These are phyloP conservation scores for Rubia occidens DNA, from an alignment of 305 asterid genomes.

Conservation along the genomic window DNA sequence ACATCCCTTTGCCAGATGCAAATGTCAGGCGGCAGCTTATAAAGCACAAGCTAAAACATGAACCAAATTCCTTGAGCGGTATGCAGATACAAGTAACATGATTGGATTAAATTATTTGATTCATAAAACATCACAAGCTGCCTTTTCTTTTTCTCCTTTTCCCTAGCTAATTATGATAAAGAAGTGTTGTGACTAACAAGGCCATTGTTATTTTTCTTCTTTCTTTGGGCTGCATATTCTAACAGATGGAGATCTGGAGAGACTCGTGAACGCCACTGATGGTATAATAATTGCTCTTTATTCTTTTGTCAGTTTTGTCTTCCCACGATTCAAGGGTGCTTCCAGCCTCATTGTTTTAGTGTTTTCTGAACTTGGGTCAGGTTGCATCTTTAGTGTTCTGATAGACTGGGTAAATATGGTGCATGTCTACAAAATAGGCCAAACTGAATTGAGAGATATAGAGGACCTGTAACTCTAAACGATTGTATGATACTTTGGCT, in stretches of 20 bases:
- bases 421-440: background rate
- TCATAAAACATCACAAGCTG: background rate
- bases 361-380: background rate
- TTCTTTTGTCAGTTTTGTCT: background rate
- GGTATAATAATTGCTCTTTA: constrained; percentile 35
- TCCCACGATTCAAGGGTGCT: background rate
- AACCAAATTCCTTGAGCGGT: constrained; percentile 85
- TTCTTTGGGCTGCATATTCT: constrained; percentile 18
- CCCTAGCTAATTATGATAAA: background rate
- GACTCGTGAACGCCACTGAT: constrained; percentile 67
- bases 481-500: background rate
- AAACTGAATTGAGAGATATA: background rate
- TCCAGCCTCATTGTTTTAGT: background rate
- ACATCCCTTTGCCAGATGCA: constrained; percentile 90
- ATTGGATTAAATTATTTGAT: background rate
- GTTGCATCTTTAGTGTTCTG: constrained; percentile 1
- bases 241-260: constrained; percentile 79
- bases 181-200: background rate
- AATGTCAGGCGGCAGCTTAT: constrained; percentile 72
- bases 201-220: constrained; percentile 12
- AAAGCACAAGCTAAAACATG: constrained; percentile 83
- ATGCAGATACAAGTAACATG: constrained; percentile 10
- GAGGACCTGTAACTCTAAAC: background rate
- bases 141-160: background rate
- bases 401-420: background rate